Evolutionary conservation across 352 stramenopile genomes (phyloP), one percentile per base, ranked within the genome.

Genomic region (Phytophthora sansomeana): DNA sequence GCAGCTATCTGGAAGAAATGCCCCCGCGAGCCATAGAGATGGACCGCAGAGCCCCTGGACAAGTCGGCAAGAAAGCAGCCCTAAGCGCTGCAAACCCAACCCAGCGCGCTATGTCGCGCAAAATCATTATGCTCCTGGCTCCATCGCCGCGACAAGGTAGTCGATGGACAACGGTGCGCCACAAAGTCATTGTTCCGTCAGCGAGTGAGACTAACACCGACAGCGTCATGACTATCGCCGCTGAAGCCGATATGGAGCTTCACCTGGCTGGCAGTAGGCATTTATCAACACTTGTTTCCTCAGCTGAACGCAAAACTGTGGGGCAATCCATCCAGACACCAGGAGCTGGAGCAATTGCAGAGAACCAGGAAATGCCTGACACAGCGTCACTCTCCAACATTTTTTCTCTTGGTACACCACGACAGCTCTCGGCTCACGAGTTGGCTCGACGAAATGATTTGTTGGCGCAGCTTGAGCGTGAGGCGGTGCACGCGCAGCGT

Each of bases 381-480:
- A 58, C 69, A 0, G 77, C 77, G 0, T 48, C 77, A 24, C 59
- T 90, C 6, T 72, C 76, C 10, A 87, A 90, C 46, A 88, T 90
- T 16, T 90, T 91, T 46, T 73, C 74, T 3, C 75, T 90, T 8
- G 78, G 80, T 1, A 91, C 80, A 10, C 83, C 83, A 9, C 75
- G 80, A 5, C 80, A 89, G 35, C 59, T 91, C 38, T 76, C 63
- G 24, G 51, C 47, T 2, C 62, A 79, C 0, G 83, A 91, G 36
- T 54, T 87, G 19, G 72, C 80, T 16, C 48, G 80, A 26, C 63
- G 83, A 14, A 83, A 80, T 19, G 83, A 91, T 38, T 65, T 91
- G 30, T 28, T 90, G 17, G 59, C 76, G 5, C 62, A 86, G 8
- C 43, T 90, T 21, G 78, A 86, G 36, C 69, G 74, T 4, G 69